phyloP scores from a whole-genome alignment of 2,329 filamentous ascomycete genomes.

The Penicillium sp. region DNA sequence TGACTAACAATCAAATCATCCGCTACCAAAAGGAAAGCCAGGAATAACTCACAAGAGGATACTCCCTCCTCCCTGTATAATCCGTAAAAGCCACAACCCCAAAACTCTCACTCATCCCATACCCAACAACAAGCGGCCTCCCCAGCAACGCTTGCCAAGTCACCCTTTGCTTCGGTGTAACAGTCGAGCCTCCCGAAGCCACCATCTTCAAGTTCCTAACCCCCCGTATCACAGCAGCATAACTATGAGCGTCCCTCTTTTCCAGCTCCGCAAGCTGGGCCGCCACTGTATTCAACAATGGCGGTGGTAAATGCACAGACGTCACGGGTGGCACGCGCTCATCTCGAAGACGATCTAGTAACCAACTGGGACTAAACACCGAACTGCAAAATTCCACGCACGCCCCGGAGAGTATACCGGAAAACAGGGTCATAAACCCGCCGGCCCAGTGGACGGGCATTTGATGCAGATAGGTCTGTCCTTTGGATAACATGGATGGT shows the following conservation, averaged over 20 bases:
- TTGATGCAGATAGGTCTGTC: background rate
- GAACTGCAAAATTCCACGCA: background rate
- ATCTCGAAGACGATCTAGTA: background rate
- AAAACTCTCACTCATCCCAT: background rate
- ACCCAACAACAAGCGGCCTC: background rate
- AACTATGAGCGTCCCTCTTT: background rate
- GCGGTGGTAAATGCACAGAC: background rate
- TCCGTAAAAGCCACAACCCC: background rate
- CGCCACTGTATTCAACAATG: background rate
- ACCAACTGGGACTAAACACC: background rate
- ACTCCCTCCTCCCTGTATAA: background rate
- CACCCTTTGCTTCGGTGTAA: background rate
- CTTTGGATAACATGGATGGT: background rate
- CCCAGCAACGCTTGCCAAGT: background rate
- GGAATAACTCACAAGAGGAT: background rate
- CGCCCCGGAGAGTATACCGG: background rate
- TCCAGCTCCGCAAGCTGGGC: background rate
- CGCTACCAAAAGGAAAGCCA: background rate
- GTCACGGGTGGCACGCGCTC: background rate
- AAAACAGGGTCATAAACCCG: background rate
- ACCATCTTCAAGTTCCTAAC: background rate
- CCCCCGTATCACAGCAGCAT: background rate
- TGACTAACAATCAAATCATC: background rate
- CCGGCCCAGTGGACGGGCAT: background rate
- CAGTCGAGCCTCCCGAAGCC: background rate